A percentile compares a stretch with the other conserved stretches of the same genome.
Evolutionary conservation across 2,329 filamentous ascomycete genomes (phyloP).

Genomic region (Pseudogymnoascus sp.): DNA sequence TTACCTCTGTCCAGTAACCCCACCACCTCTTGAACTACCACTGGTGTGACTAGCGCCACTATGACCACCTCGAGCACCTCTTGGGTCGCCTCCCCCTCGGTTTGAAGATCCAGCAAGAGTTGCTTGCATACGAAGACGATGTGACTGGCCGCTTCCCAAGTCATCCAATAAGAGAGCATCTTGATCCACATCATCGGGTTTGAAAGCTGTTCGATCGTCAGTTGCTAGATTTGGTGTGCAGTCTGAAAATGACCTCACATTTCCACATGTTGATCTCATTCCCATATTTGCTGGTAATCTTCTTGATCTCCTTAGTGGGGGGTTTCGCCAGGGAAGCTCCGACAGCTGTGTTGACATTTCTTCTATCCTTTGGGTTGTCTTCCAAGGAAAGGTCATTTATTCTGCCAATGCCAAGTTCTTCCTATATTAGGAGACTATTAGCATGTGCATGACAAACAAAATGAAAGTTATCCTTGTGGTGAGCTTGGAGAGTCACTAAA

Average conservation of each 20-base stretch:
- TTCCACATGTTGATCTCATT: neutral
- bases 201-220: constrained; percentile 3
- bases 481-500: neutral
- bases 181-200: constrained; percentile 10
- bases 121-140: constrained; percentile 9
- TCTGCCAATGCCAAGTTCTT: constrained; percentile 26
- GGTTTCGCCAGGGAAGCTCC: neutral
- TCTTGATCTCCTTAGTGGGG: neutral
- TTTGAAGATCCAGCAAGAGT: neutral
- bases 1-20: neutral
- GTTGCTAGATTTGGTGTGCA: neutral
- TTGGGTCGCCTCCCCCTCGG: neutral
- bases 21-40: neutral
- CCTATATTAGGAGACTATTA: constrained; percentile 16
- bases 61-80: neutral
- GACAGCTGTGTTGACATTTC: neutral
- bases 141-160: constrained; percentile 7
- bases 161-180: constrained; percentile 4
- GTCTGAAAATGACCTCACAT: neutral
- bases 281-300: neutral
- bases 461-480: too few relatives aligned
- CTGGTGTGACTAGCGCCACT: neutral
- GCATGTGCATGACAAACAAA: neutral
- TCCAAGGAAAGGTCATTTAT: constrained; percentile 24
- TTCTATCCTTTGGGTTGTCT: constrained; percentile 14